Evolutionary conservation across 805 yeast species (phyloP), one percentile per base, ranked within the genome.

Genomic region (Priceomyces haplophilus): DNA sequence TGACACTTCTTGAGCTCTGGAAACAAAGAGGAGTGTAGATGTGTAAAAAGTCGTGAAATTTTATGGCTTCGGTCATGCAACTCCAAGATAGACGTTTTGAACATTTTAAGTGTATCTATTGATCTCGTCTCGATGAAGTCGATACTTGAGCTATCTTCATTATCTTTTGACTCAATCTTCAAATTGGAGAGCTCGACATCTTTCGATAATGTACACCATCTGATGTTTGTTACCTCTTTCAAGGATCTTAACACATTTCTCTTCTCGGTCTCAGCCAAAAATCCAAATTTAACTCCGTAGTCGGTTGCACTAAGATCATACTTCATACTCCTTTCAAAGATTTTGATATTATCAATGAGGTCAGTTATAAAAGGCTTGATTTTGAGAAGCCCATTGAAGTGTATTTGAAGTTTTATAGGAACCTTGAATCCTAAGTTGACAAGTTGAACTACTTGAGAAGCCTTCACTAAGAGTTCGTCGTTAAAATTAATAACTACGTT

Each of bases 311-410:
- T 29, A 21, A 59, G 51, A 5, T 56, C 59, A 3, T 30, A 27
- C 1, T 42, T 18, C 12, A 67, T 45, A 0, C 69, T 45, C 1
- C 57, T 48, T 38, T 65, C 56, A 40, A 82, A 64, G 1, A 72
- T 61, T 6, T 58, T 55, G 3, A 83, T 40, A 6, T 79, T 72
- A 44, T 85, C 90, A 4, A 62, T 56, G 6, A 88, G 46, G 7
- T 73, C 65, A 3, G 73, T 62, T 0, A 85, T 83, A 47, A 73
- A 72, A 0, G 90, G 88, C 39, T 80, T 74, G 0, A 84, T 53
- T 23, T 69, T 63, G 42, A 76, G 68, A 2, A 82, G 67, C 23
- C 69, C 73, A 34, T 78, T 69, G 1, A 87, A 69, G 20, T 67
- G 70, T 1, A 74, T 53, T 11, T 65, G 47, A 2, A 85, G 46